These are phyloP conservation scores for Ceratobasidium sp. DNA, from an alignment of 1,284 basidiomycete species.

Conservation along the genomic window DNA sequence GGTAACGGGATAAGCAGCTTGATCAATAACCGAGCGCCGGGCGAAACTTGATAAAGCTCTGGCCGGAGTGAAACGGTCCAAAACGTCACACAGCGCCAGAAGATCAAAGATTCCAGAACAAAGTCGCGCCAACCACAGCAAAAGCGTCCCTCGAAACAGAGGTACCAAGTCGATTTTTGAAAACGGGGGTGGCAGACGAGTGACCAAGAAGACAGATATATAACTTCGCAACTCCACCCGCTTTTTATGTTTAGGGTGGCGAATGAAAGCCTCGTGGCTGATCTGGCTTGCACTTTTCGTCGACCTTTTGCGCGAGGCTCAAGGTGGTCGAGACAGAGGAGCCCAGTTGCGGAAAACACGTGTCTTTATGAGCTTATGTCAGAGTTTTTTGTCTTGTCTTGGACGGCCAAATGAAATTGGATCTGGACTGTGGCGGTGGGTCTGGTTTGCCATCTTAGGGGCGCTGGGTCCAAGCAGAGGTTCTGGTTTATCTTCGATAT, in stretches of 20 bases:
- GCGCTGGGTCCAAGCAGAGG: too few species aligned
- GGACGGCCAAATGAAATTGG: background rate
- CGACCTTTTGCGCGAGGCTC: conserved; percentile 30
- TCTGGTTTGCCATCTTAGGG: too few species aligned
- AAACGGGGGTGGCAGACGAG: background rate
- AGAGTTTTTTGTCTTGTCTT: background rate
- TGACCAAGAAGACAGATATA: background rate
- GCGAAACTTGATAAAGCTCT: background rate
- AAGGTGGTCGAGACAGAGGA: conserved; percentile 36
- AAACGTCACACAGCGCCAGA: background rate
- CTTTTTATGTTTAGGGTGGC: conserved; percentile 6
- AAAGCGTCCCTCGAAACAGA: too few species aligned
- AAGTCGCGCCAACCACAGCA: background rate
- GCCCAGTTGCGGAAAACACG: conserved; percentile 39
- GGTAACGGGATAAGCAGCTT: background rate
- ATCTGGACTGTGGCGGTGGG: background rate
- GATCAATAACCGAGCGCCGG: conserved; percentile 5
- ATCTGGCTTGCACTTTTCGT: conserved; percentile 25
- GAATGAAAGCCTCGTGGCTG: background rate
- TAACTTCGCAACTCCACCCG: background rate
- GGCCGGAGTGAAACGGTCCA: conserved; percentile 31
- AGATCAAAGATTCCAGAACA: background rate
- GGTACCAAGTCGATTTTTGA: too few species aligned
- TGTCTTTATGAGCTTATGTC: conserved; percentile 31
- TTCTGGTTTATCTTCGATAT: too few species aligned